Evolutionary conservation across 2,329 filamentous ascomycete species (phyloP).

Genomic region (Sordariomycetes sp.): DNA sequence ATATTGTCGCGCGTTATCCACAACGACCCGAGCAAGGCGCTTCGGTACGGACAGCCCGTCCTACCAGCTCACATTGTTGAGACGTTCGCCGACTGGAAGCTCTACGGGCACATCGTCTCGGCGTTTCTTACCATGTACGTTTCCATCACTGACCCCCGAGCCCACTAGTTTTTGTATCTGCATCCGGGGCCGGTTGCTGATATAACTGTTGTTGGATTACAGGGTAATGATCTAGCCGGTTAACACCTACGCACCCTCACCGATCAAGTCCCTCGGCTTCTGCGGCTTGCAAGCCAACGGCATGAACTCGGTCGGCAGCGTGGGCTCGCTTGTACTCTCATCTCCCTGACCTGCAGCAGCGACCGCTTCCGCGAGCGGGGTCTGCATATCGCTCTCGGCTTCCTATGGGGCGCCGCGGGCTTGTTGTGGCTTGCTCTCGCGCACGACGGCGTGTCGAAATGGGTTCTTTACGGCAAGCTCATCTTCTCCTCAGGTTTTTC

Average conservation of each 20-base stretch:
- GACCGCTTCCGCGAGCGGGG: slow-evolving; percentile 14
- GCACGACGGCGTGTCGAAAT: slow-evolving; percentile 10
- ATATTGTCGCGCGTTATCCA: slow-evolving; percentile 14
- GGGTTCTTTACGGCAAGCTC: slow-evolving; percentile 12
- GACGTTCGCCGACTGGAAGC: slow-evolving; percentile 14
- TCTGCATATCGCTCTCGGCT: slow-evolving; percentile 14
- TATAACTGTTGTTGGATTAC: background rate
- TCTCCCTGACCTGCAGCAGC: slow-evolving; percentile 14
- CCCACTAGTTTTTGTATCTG: too few relatives aligned
- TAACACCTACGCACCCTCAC: slow-evolving; percentile 16
- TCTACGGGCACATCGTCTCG: slow-evolving; percentile 14
- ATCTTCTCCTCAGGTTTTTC: background rate
- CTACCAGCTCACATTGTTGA: slow-evolving; percentile 11
- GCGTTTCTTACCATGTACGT: slow-evolving; percentile 13
- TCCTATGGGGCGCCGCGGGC: slow-evolving; percentile 13
- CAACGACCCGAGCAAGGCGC: slow-evolving; percentile 15
- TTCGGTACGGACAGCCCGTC: slow-evolving; percentile 11
- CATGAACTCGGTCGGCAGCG: slow-evolving; percentile 14
- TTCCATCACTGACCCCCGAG: too few relatives aligned
- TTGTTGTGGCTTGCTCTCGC: slow-evolving; percentile 15
- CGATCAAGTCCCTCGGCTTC: slow-evolving; percentile 15
- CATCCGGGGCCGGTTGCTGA: background rate
- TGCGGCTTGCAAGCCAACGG: slow-evolving; percentile 14
- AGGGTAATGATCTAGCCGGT: slow-evolving; percentile 16
- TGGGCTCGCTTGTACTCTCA: slow-evolving; percentile 14